Evolutionary conservation across 345 rosid genomes (phyloP).

Genomic region (Excoecaria agallocha): DNA sequence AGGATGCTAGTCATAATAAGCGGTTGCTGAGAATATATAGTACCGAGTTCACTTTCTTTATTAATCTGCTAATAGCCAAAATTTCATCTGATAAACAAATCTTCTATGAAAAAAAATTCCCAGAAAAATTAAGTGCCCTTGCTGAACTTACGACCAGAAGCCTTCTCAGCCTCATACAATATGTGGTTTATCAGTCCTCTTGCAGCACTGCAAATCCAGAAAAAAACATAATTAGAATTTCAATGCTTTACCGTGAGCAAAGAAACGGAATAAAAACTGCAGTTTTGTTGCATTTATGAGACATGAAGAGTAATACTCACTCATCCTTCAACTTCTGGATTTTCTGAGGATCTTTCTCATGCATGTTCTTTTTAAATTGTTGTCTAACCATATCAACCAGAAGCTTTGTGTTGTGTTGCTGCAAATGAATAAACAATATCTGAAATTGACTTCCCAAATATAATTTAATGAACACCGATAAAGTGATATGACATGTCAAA

Average conservation of each 20-base stretch:
- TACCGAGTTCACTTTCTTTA: neutral
- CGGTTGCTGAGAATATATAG: neutral
- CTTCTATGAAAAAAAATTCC: neutral
- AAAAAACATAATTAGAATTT: neutral
- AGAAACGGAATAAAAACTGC: neutral
- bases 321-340: constrained; percentile 87
- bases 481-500: neutral
- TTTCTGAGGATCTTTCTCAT: constrained; percentile 84
- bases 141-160: constrained; percentile 76
- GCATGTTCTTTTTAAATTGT: constrained; percentile 75
- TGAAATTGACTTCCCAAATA: constrained; percentile 6
- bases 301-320: constrained; percentile 44
- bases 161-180: constrained; percentile 71
- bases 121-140: constrained; percentile 27
- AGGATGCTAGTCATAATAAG: neutral
- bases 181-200: constrained; percentile 95
- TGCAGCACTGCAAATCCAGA: constrained; percentile 67
- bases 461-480: neutral
- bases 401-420: constrained; percentile 85
- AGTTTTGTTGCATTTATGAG: neutral
- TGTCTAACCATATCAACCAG: constrained; percentile 82
- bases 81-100: neutral
- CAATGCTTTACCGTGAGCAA: neutral
- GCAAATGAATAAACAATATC: constrained; percentile 21
- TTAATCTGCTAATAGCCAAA: neutral